phyloP scores from a whole-genome alignment of 1,284 basidiomycete genomes.

The Sporisorium exsertum region DNA sequence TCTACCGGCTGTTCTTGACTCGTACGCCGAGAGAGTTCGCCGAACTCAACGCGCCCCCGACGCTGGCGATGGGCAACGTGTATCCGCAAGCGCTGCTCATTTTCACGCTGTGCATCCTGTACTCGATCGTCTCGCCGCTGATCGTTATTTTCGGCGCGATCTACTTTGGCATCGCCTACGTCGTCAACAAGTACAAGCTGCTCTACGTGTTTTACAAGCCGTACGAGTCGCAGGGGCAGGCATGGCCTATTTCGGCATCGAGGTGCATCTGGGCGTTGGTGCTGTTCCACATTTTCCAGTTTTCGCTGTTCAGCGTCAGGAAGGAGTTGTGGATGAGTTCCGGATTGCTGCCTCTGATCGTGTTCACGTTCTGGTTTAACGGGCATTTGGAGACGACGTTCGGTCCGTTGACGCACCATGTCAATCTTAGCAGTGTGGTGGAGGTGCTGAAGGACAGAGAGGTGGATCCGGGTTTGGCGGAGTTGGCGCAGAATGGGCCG shows the following conservation, averaged over 20 bases:
- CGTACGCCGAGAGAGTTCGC: constrained; percentile 79
- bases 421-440: constrained; percentile 59
- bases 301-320: constrained; percentile 81
- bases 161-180: constrained; percentile 88
- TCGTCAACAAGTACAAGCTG: constrained; percentile 93
- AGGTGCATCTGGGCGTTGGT: constrained; percentile 68
- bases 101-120: constrained; percentile 92
- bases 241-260: constrained; percentile 78
- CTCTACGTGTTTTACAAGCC: constrained; percentile 94
- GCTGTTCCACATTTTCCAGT: constrained; percentile 67
- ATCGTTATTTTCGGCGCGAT: constrained; percentile 93
- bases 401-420: constrained; percentile 82
- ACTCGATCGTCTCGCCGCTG: constrained; percentile 93
- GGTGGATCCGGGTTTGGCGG: constrained; percentile 22
- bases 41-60: constrained; percentile 94
- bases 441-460: constrained; percentile 41
- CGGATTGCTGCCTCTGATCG: constrained; percentile 81
- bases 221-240: constrained; percentile 90
- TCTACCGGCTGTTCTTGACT: constrained; percentile 51
- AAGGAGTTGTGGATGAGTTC: constrained; percentile 82
- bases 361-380: constrained; percentile 82
- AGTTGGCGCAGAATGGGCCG: constrained; percentile 42
- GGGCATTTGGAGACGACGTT: constrained; percentile 81
- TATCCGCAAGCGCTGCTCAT: constrained; percentile 95
- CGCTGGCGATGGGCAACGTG: constrained; percentile 78